Evolutionary conservation across 2,329 filamentous ascomycete genomes (phyloP).

Genomic region (Colletotrichum plurivorum): DNA sequence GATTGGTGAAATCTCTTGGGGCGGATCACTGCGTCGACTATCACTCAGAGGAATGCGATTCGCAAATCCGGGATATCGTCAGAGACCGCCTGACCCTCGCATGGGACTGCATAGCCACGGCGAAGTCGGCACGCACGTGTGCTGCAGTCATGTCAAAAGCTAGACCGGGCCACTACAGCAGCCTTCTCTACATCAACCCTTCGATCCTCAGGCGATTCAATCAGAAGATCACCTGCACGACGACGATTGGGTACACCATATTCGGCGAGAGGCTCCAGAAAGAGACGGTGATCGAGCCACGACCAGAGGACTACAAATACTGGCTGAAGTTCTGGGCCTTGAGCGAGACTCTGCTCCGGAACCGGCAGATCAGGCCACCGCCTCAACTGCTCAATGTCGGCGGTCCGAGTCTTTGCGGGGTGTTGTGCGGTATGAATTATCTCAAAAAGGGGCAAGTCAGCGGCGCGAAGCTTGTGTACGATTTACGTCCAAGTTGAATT

Average conservation of each 20-base stretch:
- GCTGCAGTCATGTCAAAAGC: slow-evolving; percentile 46
- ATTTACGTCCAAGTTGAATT: too few relatives aligned
- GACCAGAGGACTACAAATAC: slow-evolving; percentile 51
- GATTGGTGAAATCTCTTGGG: slow-evolving; percentile 57
- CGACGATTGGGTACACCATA: slow-evolving; percentile 57
- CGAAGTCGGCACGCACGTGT: slow-evolving; percentile 48
- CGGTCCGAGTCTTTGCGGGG: slow-evolving; percentile 50
- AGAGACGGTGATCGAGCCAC: slow-evolving; percentile 42
- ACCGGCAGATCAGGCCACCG: slow-evolving; percentile 53
- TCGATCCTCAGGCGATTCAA: slow-evolving; percentile 55
- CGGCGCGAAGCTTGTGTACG: slow-evolving; percentile 62
- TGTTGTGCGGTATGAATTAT: slow-evolving; percentile 43
- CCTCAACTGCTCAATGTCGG: slow-evolving; percentile 48
- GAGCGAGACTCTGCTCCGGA: slow-evolving; percentile 49
- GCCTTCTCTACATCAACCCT: slow-evolving; percentile 54
- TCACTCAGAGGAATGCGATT: slow-evolving; percentile 44
- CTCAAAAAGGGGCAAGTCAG: slow-evolving; percentile 51
- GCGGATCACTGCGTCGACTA: slow-evolving; percentile 65
- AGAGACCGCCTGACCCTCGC: slow-evolving; percentile 47
- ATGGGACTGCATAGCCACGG: slow-evolving; percentile 53
- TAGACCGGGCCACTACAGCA: slow-evolving; percentile 53
- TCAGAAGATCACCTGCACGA: slow-evolving; percentile 48
- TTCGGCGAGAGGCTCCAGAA: slow-evolving; percentile 53
- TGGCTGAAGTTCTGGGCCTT: slow-evolving; percentile 55
- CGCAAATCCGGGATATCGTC: slow-evolving; percentile 45